A percentile compares a stretch with the other conserved stretches of the same genome.
These are phyloP conservation scores for Macrolepiota dolichaula DNA, from an alignment of 768 basidiomycete species.

Conservation along the genomic window DNA sequence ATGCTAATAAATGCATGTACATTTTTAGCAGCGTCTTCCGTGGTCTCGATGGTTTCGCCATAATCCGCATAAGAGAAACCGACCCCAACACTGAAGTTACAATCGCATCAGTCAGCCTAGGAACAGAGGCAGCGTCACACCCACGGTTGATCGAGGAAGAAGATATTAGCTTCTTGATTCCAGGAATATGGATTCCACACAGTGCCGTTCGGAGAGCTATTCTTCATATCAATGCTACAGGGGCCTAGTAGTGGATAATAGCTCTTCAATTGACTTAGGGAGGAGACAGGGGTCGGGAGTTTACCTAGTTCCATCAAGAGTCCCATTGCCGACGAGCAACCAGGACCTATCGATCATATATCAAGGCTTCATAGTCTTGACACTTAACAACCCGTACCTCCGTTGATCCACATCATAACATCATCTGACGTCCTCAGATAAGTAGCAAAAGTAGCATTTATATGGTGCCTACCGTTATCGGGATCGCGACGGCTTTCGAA, in stretches of 20 bases:
- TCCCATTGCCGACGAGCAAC: conserved; percentile 42
- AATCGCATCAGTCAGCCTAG: conserved; percentile 45
- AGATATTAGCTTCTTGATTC: conserved; percentile 64
- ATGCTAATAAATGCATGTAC: conserved; percentile 73
- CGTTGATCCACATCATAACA: conserved; percentile 55
- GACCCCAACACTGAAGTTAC: background rate
- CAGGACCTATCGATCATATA: conserved; percentile 28
- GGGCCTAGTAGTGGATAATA: conserved; percentile 23
- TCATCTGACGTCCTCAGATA: conserved; percentile 33
- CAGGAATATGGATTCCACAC: conserved; percentile 59
- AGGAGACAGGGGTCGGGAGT: conserved; percentile 37
- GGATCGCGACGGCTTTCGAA: conserved; percentile 69
- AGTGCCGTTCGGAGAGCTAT: conserved; percentile 45
- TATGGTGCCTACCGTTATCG: conserved; percentile 28
- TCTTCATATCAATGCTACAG: conserved; percentile 52
- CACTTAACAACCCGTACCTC: conserved; percentile 28
- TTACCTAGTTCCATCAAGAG: conserved; percentile 61
- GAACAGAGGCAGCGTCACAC: conserved; percentile 56
- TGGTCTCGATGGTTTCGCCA: conserved; percentile 66
- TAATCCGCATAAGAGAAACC: conserved; percentile 53
- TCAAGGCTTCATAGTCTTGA: background rate
- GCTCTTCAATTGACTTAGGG: background rate
- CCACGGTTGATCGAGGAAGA: conserved; percentile 59
- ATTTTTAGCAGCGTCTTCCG: conserved; percentile 76
- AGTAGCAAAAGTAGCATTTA: background rate